phyloP scores from a whole-genome alignment of 371 early-diverging fungal genomes.

The Capillidium rhysosporum region DNA sequence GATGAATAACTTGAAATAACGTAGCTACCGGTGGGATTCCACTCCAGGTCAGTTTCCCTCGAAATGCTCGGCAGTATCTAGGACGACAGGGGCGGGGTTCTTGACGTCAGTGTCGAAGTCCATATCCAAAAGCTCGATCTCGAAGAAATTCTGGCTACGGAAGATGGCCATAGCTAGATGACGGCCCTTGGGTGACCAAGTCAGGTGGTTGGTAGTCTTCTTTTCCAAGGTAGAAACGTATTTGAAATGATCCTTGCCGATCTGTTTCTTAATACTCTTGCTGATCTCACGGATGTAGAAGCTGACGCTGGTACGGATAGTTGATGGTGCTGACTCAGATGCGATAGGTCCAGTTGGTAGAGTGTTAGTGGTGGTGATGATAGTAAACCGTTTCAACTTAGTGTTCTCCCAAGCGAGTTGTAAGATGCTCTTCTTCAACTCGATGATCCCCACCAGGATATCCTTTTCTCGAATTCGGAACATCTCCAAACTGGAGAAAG shows the following conservation, averaged over 20 bases:
- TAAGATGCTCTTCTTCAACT: slow-evolving; percentile 64
- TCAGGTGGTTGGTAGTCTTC: slow-evolving; percentile 61
- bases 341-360: slow-evolving; percentile 27
- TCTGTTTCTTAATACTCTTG: slow-evolving; percentile 26
- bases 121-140: slow-evolving; percentile 84
- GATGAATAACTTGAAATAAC: slow-evolving; percentile 67
- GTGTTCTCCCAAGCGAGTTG: slow-evolving; percentile 90
- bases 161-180: slow-evolving; percentile 77
- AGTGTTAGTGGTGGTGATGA: slow-evolving; percentile 55
- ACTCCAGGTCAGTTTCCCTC: slow-evolving; percentile 86
- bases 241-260: slow-evolving; percentile 35
- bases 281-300: slow-evolving; percentile 50
- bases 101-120: slow-evolving; percentile 46
- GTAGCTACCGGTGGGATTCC: slow-evolving; percentile 96
- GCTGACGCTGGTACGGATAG: slow-evolving; percentile 48
- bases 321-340: slow-evolving; percentile 23
- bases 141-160: slow-evolving; percentile 51
- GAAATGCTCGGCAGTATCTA: slow-evolving; percentile 73
- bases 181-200: slow-evolving; percentile 95
- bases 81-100: slow-evolving; percentile 26
- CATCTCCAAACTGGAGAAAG: slow-evolving; percentile 76
- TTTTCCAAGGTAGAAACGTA: slow-evolving; percentile 48
- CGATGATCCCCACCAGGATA: slow-evolving; percentile 86
- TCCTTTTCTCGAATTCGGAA: slow-evolving; percentile 83
- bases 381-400: slow-evolving; percentile 62